phyloP scores from a whole-genome alignment of 805 yeast genomes.

The Candida dajiaensis region DNA sequence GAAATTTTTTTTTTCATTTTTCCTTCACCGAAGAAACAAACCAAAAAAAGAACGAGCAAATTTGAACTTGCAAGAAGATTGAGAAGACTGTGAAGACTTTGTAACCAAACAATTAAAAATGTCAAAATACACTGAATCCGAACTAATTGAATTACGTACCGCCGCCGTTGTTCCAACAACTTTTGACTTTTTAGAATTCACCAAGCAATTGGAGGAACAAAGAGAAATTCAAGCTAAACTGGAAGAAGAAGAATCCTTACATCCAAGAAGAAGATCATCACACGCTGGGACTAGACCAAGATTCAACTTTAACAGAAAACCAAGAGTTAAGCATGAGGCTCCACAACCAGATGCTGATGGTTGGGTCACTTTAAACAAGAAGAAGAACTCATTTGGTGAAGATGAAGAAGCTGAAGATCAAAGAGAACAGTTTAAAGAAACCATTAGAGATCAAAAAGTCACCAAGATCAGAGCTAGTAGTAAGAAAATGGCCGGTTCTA shows the following conservation, averaged over 20 bases:
- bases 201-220: conserved; percentile 60
- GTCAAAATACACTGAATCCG: conserved; percentile 66
- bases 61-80: no score
- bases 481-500: conserved; percentile 68
- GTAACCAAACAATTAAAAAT: conserved; percentile 22
- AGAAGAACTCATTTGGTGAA: conserved; percentile 38
- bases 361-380: conserved; percentile 62
- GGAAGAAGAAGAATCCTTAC: conserved; percentile 13
- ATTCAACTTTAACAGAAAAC: conserved; percentile 46
- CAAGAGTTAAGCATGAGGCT: conserved; percentile 23
- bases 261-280: conserved; percentile 51
- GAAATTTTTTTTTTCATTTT: not conserved
- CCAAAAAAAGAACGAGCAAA: not conserved
- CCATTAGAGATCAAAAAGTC: conserved; percentile 26
- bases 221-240: conserved; percentile 36
- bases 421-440: conserved; percentile 42
- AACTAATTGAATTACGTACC: conserved; percentile 52
- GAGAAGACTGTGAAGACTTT: not conserved
- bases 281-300: conserved; percentile 41
- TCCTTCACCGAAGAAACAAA: not conserved
- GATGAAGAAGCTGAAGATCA: conserved; percentile 45
- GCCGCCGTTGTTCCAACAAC: conserved; percentile 56
- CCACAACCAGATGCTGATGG: conserved; percentile 70
- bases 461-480: conserved; percentile 65
- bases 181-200: conserved; percentile 59